Base-by-base conservation (phyloP, 1,139 yeast genomes). In the Blastobotrys niveus region DNA sequence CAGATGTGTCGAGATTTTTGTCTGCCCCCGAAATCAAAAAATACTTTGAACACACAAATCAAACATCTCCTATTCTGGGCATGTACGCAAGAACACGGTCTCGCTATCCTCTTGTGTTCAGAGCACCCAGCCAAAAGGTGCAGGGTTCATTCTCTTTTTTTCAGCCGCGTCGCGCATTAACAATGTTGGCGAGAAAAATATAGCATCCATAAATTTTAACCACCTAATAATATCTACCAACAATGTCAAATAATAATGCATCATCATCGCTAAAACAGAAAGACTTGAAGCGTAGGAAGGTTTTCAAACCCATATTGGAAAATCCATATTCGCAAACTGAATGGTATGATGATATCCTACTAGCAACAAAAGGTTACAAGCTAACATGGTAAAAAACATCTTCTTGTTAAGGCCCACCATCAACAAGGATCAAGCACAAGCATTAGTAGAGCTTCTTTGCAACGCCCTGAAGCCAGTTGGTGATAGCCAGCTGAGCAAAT, bases 271-370 rank as follows among this genome's bases (percentile, higher is more conserved):
- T 52, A 4, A 51, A 49, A 35, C 45, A 49, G 1, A 42, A 44
- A 15, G 54, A 49, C 14, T 36, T 29, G 20, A 48, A 45, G 41
- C 40, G 46, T 19, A 39, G 46, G 25, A 44, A 50, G 2, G 55
- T 53, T 6, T 52, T 47, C 45, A 52, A 51, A 26, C 52, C 55
- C 12, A 43, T 53, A 3, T 38, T 53, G n/a, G 57, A 53, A 12
- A 46, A 48, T 19, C 56, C 54, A 3, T 52, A 52, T 25, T 44
- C 50, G 9, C 46, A 48, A 18, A 43, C 44, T 7, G 48, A 39
- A 15, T 39, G 43, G 43, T 32, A 30, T 20, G 18, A 30, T 7
- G 9, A 17, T 3, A 30, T 17, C 6, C 10, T 30, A 4, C 34
- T n/a, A 30, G 6, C 32, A 27, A 27, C 5, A 27, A 27, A 27